These are phyloP conservation scores for Plasmopara viticola DNA, from an alignment of 352 stramenopile genomes.

Conservation along the genomic window DNA sequence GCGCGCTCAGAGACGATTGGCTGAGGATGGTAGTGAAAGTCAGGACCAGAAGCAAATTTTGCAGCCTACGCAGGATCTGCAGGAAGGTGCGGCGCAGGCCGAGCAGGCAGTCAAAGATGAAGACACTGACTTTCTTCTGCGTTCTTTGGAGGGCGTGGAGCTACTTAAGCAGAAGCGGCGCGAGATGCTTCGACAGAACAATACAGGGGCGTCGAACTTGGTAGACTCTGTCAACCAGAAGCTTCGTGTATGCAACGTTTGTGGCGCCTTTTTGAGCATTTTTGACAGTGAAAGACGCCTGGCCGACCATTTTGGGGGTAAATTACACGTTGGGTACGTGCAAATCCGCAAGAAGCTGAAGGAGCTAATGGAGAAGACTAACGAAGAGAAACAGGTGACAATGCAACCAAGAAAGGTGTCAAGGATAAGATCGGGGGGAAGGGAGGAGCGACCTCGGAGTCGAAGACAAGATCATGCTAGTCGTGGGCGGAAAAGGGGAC, in stretches of 20 bases:
- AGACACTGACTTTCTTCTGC: constrained; percentile 47
- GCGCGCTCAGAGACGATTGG: constrained; percentile 57
- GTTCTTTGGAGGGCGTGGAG: constrained; percentile 60
- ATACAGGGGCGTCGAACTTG: neutral
- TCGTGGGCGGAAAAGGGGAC: constrained; percentile 10
- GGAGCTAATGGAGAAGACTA: constrained; percentile 38
- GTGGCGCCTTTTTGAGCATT: constrained; percentile 88
- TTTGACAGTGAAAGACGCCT: constrained; percentile 88
- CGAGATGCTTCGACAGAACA: constrained; percentile 17
- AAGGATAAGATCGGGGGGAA: constrained; percentile 2
- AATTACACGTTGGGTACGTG: constrained; percentile 87
- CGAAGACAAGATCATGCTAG: constrained; percentile 4
- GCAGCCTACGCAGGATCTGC: constrained; percentile 68
- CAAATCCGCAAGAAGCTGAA: constrained; percentile 84
- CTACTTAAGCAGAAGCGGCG: constrained; percentile 37
- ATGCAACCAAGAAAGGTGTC: constrained; percentile 1
- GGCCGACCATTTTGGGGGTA: constrained; percentile 87
- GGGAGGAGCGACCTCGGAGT: constrained; percentile 1
- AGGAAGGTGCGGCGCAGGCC: constrained; percentile 49
- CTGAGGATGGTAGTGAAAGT: constrained; percentile 38
- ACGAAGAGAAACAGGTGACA: constrained; percentile 1
- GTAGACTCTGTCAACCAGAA: constrained; percentile 63
- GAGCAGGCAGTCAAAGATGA: constrained; percentile 55
- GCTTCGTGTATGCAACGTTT: constrained; percentile 88
- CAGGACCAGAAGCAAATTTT: constrained; percentile 45